phyloP scores from a whole-genome alignment of 2,329 filamentous ascomycete genomes.

The Chaetomium sp. region DNA sequence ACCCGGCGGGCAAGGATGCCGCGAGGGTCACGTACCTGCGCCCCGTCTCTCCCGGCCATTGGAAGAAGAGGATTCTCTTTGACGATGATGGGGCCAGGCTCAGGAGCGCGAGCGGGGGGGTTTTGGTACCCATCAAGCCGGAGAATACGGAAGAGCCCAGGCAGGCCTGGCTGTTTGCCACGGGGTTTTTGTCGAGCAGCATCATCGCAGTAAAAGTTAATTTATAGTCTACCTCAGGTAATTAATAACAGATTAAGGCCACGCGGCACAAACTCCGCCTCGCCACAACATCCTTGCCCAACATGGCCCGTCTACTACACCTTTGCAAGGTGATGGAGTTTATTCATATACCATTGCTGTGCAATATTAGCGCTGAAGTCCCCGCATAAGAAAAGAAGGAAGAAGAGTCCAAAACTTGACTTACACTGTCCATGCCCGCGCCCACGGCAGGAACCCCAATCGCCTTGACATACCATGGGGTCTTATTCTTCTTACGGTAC shows the following conservation, averaged over 20 bases:
- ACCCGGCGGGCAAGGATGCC: constrained; percentile 35
- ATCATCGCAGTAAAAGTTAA: constrained; percentile 48
- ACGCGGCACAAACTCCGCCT: neutral
- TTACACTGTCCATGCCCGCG: constrained; percentile 13
- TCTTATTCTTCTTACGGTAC: constrained; percentile 22
- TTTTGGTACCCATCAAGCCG: constrained; percentile 48
- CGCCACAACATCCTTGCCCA: neutral
- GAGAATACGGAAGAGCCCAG: constrained; percentile 30
- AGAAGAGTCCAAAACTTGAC: neutral
- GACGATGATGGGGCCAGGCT: constrained; percentile 49
- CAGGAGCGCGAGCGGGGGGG: constrained; percentile 43
- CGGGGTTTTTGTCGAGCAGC: constrained; percentile 45
- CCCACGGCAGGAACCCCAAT: constrained; percentile 5
- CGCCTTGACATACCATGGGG: constrained; percentile 6
- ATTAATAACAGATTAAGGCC: neutral
- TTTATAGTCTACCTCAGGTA: constrained; percentile 26
- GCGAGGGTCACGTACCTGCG: constrained; percentile 40
- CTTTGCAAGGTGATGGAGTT: constrained; percentile 7
- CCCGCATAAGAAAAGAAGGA: neutral
- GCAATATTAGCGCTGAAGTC: neutral
- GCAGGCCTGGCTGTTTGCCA: constrained; percentile 51
- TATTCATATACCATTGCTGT: constrained; percentile 5
- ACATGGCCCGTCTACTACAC: neutral
- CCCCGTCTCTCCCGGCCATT: constrained; percentile 12
- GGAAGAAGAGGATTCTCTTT: constrained; percentile 46